phyloP scores from a whole-genome alignment of 768 basidiomycete species.

The Psilocybe azurescens region DNA sequence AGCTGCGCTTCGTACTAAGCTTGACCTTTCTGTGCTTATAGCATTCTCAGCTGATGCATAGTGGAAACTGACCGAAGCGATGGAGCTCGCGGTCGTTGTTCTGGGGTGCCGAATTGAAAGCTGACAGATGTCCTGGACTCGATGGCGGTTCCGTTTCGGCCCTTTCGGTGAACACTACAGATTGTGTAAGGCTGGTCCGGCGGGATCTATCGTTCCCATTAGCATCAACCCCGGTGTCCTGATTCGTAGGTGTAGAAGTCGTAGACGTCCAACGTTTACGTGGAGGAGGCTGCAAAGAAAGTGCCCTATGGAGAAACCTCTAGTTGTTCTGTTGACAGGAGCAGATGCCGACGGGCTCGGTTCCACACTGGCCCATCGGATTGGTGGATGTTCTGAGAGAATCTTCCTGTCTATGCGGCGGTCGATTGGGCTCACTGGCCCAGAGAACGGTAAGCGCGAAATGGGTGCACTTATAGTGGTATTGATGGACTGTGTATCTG shows the following conservation, averaged over 20 bases:
- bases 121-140: slow-evolving; percentile 27
- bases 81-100: slow-evolving; percentile 42
- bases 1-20: slow-evolving; percentile 41
- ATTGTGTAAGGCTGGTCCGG: slow-evolving; percentile 21
- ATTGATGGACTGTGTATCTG: slow-evolving; percentile 31
- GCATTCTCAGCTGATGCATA: slow-evolving; percentile 45
- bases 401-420: slow-evolving; percentile 43
- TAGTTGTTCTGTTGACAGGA: slow-evolving; percentile 33
- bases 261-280: slow-evolving; percentile 52
- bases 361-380: slow-evolving; percentile 38
- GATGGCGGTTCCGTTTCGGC: slow-evolving; percentile 30
- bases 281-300: slow-evolving; percentile 54
- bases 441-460: slow-evolving; percentile 33
- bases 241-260: slow-evolving; percentile 20
- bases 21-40: slow-evolving; percentile 39
- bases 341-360: slow-evolving; percentile 20
- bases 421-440: slow-evolving; percentile 31
- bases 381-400: slow-evolving; percentile 27
- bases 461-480: slow-evolving; percentile 33
- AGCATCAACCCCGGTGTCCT: slow-evolving; percentile 6
- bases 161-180: slow-evolving; percentile 23
- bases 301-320: slow-evolving; percentile 38
- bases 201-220: slow-evolving; percentile 16
- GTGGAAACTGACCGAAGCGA: slow-evolving; percentile 54
- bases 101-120: slow-evolving; percentile 43